Evolutionary conservation across 2,329 filamentous ascomycete genomes (phyloP).

Genomic region (Xylariaceae sp.): DNA sequence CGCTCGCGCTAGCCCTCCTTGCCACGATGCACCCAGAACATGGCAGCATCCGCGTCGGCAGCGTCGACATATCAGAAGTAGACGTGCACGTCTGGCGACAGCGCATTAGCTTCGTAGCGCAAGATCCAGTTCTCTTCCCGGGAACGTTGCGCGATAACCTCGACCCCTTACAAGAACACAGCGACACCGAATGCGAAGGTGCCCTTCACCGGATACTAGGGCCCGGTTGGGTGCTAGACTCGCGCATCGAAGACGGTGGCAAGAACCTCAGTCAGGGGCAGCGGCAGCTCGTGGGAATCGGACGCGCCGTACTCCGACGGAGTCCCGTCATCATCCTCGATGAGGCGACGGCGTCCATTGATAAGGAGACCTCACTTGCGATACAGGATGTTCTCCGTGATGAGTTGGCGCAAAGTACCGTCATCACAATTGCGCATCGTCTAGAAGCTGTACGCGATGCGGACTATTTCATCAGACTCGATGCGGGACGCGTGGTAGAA

Average conservation of each 20-base stretch:
- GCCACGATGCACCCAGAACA: constrained; percentile 48
- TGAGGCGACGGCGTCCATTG: constrained; percentile 60
- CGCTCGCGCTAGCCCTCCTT: constrained; percentile 56
- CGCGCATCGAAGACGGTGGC: constrained; percentile 53
- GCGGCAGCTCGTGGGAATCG: constrained; percentile 57
- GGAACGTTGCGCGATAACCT: constrained; percentile 59
- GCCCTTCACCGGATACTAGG: constrained; percentile 58
- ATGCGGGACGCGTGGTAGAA: constrained; percentile 46
- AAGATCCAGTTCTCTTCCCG: constrained; percentile 58
- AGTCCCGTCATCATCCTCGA: constrained; percentile 59
- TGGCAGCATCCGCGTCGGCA: constrained; percentile 51
- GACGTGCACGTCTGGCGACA: constrained; percentile 52
- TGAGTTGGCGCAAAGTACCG: constrained; percentile 51
- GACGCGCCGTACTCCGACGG: constrained; percentile 53
- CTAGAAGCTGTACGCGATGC: constrained; percentile 57
- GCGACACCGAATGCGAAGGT: constrained; percentile 45
- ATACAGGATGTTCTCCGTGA: constrained; percentile 54
- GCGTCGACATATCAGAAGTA: constrained; percentile 46
- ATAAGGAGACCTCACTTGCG: constrained; percentile 51
- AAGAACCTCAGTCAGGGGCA: constrained; percentile 60
- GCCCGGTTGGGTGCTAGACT: constrained; percentile 41
- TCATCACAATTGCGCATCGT: constrained; percentile 63
- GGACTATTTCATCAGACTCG: constrained; percentile 49
- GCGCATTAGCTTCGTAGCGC: constrained; percentile 58
- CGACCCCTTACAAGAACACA: constrained; percentile 58